Evolutionary conservation across 257 asterid genomes (phyloP).

Genomic region (Fraxinus anomala): DNA sequence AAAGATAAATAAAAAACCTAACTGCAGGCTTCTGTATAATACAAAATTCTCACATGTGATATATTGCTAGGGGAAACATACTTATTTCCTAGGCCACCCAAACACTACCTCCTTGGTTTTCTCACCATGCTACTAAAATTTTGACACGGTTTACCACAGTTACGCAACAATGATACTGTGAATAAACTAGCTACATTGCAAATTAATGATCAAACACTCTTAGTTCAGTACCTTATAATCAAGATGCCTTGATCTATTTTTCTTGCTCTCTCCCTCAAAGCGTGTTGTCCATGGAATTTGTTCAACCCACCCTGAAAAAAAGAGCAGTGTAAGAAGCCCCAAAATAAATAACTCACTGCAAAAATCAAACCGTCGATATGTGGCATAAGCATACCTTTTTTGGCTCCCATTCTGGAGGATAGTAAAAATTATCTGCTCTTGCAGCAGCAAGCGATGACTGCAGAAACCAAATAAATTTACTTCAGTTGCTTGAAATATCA

Average conservation of each 20-base stretch:
- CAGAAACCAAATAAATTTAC: slow-evolving; percentile 39
- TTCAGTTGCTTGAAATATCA: slow-evolving; percentile 23
- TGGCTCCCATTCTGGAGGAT: slow-evolving; percentile 64
- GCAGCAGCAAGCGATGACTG: slow-evolving; percentile 99
- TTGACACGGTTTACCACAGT: background rate
- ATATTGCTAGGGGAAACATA: background rate
- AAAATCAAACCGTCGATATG: background rate
- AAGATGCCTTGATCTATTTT: slow-evolving; percentile 95
- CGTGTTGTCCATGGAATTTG: slow-evolving; percentile 96
- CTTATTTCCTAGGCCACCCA: background rate
- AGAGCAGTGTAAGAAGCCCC: slow-evolving; percentile 15
- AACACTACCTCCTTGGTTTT: background rate
- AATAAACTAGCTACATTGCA: background rate
- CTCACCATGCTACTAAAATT: background rate
- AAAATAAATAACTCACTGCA: background rate
- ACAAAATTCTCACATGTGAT: background rate
- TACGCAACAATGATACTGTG: background rate
- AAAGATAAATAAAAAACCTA: background rate
- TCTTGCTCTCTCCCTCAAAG: slow-evolving; percentile 91
- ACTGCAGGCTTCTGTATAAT: background rate
- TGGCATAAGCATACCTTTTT: background rate
- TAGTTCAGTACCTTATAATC: slow-evolving; percentile 70
- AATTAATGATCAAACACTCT: background rate
- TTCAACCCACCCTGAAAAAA: slow-evolving; percentile 77
- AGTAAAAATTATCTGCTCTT: slow-evolving; percentile 96